Conservation (phyloP, 2,329 filamentous ascomycete genomes). For the Monosporascus sp. region DNA sequence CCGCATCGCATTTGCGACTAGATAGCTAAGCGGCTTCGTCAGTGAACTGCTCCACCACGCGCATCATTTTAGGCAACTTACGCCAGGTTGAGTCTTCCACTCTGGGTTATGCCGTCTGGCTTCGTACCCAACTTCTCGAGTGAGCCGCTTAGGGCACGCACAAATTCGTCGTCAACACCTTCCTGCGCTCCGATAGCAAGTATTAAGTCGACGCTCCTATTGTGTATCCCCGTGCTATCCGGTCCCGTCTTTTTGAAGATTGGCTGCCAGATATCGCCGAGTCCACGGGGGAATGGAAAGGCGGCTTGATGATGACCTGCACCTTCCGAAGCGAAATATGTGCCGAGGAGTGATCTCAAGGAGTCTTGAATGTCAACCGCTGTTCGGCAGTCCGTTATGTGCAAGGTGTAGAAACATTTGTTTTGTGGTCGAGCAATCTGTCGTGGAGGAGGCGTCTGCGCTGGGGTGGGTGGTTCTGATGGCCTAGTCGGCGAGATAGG, state of each 20-base stretch:
- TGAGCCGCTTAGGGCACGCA: constrained; percentile 42
- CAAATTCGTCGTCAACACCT: constrained; percentile 46
- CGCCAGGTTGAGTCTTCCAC: constrained; percentile 55
- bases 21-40: constrained; percentile 38
- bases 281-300: constrained; percentile 43
- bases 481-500: constrained; percentile 6
- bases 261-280: constrained; percentile 48
- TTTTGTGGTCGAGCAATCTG: constrained; percentile 12
- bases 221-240: constrained; percentile 24
- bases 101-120: constrained; percentile 43
- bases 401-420: constrained; percentile 42
- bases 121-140: constrained; percentile 52
- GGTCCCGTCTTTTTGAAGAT: constrained; percentile 38
- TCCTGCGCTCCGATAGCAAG: constrained; percentile 54
- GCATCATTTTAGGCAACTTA: constrained; percentile 25
- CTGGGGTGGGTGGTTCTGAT: constrained; percentile 36
- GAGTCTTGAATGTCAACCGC: constrained; percentile 53
- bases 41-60: background rate
- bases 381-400: constrained; percentile 35
- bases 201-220: constrained; percentile 49
- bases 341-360: constrained; percentile 46
- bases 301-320: constrained; percentile 43
- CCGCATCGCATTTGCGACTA: constrained; percentile 58
- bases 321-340: constrained; percentile 44
- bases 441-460: constrained; percentile 36